These are phyloP conservation scores for Paraleonurus japonicus DNA, from an alignment of 257 asterid genomes.

Conservation along the genomic window DNA sequence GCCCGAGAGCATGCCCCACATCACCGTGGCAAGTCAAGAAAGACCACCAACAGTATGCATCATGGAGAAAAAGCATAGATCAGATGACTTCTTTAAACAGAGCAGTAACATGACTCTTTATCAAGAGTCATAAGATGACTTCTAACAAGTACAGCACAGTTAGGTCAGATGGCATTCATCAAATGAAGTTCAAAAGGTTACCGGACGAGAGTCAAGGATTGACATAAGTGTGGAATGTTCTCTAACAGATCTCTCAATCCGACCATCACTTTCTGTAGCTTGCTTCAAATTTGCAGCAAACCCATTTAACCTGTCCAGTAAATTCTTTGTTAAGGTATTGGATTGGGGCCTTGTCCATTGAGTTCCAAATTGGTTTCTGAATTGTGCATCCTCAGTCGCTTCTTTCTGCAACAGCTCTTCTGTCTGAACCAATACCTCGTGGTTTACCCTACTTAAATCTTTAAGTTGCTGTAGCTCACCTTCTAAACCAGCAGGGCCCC, in stretches of 20 bases:
- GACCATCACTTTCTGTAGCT: slow-evolving; percentile 90
- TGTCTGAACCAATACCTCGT: slow-evolving; percentile 73
- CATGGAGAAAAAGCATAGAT: too few relatives aligned
- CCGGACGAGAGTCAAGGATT: slow-evolving; percentile 79
- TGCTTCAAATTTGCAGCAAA: slow-evolving; percentile 89
- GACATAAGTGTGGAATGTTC: slow-evolving; percentile 82
- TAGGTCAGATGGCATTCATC: too few relatives aligned
- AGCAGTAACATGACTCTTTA: too few relatives aligned
- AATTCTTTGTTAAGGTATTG: slow-evolving; percentile 79
- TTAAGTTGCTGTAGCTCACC: slow-evolving; percentile 84
- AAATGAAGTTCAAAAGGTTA: slow-evolving; percentile 37
- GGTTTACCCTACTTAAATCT: slow-evolving; percentile 87
- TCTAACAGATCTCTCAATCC: slow-evolving; percentile 89
- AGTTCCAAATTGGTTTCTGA: slow-evolving; percentile 87
- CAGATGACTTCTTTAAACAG: too few relatives aligned
- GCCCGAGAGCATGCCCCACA: too few relatives aligned
- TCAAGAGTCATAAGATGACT: too few relatives aligned
- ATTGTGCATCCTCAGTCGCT: slow-evolving; percentile 80
- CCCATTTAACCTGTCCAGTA: slow-evolving; percentile 77
- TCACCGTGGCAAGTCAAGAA: too few relatives aligned
- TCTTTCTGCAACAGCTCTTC: slow-evolving; percentile 93
- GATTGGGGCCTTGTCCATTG: slow-evolving; percentile 96
- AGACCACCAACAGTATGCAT: too few relatives aligned
- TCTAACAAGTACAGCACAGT: too few relatives aligned
- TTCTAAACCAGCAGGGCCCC: slow-evolving; percentile 88